Evolutionary conservation across 306 rosid genomes (phyloP), one percentile per base, ranked within the genome.

Genomic region (Lablab purpureus): DNA sequence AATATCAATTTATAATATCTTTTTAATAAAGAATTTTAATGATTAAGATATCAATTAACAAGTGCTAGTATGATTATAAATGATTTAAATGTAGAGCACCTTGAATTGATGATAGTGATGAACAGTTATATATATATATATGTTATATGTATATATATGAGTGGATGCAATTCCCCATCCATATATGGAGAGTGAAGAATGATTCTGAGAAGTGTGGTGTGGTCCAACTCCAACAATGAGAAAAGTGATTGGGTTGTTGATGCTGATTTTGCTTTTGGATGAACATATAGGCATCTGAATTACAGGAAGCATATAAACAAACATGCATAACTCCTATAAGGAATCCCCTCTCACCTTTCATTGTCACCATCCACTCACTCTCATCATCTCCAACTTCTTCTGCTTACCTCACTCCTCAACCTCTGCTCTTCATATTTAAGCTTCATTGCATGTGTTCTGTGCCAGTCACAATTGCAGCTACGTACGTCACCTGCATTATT

Each of bases 311-410:
- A 65, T 63, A 62, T 21, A 63, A 36, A 63, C 25, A 63, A 36
- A 63, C 15, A 63, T 17, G 5, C 70, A 64, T 64, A 18, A 18
- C 47, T 63, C 69, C 69, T 34, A 34, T 1, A 63, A 63, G 46
- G 69, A 64, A 64, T 64, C 47, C 27, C 22, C 22, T 22, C 2
- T 37, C 71, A 36, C 5, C 71, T 65, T 65, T 65, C 71, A 65
- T 36, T 56, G 76, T 81, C 81, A 75, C 67, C 72, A 34, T 68
- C 77, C 85, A 81, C 85, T 81, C 14, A 54, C 17, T 54, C n/a
- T 37, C 11, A 32, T 23, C 28, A 32, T 23, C 28, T 77, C 11
- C 67, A 54, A 40, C 59, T 54, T 55, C 17, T 67, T 21, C 55
- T 51, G 51, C 34, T 30, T 1, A 15, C 7, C 50, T 36, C 58